Evolutionary conservation across 2,329 filamentous ascomycete genomes (phyloP).

Genomic region (Hymenoscyphus repandus): DNA sequence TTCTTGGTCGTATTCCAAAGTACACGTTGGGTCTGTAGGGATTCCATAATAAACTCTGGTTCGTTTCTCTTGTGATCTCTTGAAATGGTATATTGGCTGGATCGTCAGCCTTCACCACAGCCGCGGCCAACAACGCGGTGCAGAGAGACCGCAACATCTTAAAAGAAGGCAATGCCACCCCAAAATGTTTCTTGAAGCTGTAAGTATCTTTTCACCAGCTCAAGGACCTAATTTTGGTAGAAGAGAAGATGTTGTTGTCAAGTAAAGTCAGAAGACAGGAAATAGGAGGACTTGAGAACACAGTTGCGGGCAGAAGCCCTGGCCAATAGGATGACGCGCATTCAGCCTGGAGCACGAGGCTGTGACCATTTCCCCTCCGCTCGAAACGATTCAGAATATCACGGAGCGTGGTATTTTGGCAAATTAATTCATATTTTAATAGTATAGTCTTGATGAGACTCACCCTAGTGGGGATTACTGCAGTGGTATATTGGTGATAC

Average conservation of each 20-base stretch:
- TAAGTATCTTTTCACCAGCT: conserved; percentile 16
- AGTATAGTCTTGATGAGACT: too few relatives aligned
- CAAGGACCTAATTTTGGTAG: not conserved
- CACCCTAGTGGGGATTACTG: too few relatives aligned
- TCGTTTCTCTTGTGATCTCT: conserved; percentile 45
- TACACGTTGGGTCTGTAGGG: conserved; percentile 92
- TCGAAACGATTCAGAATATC: not conserved
- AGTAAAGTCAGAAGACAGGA: not conserved
- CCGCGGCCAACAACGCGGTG: conserved; percentile 9
- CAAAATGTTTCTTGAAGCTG: conserved; percentile 20
- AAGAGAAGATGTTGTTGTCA: not conserved
- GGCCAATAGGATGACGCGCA: conserved; percentile 11
- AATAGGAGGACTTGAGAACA: conserved; percentile 22
- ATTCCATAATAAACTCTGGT: conserved; percentile 90
- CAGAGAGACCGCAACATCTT: conserved; percentile 20
- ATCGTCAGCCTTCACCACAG: conserved; percentile 25
- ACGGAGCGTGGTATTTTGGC: not conserved
- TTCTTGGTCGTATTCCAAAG: conserved; percentile 80
- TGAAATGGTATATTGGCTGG: conserved; percentile 21
- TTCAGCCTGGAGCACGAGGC: conserved; percentile 28
- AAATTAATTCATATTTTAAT: not conserved
- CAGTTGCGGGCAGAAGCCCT: conserved; percentile 20
- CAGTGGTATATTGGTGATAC: too few relatives aligned
- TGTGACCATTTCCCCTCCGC: conserved; percentile 19
- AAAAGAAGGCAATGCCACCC: conserved; percentile 12